Evolutionary conservation across 305 asterid species (phyloP).

Genomic region (Petunia hybrid): DNA sequence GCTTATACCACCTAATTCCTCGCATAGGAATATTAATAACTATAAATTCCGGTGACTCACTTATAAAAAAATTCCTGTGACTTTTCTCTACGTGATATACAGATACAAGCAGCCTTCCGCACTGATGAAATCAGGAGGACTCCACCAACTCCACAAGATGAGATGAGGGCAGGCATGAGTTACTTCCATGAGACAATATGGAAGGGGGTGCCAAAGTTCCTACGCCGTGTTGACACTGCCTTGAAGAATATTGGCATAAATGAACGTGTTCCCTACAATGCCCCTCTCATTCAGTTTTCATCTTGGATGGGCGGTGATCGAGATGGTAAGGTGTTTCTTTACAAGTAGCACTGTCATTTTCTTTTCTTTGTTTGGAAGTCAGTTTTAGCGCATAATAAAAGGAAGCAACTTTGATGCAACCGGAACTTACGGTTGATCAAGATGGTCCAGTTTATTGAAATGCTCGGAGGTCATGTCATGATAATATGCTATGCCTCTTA

Average conservation of each 20-base stretch:
- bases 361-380: neutral
- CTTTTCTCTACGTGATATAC: slow-evolving; percentile 30
- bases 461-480: neutral
- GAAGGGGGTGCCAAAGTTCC: slow-evolving; percentile 93
- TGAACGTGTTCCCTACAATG: slow-evolving; percentile 91
- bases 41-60: neutral
- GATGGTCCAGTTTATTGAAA: slow-evolving; percentile 22
- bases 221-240: slow-evolving; percentile 92
- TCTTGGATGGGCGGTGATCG: slow-evolving; percentile 99
- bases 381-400: neutral
- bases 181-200: slow-evolving; percentile 95
- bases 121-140: slow-evolving; percentile 93
- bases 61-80: neutral
- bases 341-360: neutral
- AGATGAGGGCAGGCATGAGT: slow-evolving; percentile 98
- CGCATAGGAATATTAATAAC: slow-evolving; percentile 3
- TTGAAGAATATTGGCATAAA: slow-evolving; percentile 89
- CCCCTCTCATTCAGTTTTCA: slow-evolving; percentile 89
- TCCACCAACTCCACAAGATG: slow-evolving; percentile 96
- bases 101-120: slow-evolving; percentile 98
- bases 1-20: neutral
- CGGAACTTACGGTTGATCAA: neutral
- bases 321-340: slow-evolving; percentile 58
- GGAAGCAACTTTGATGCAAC: neutral
- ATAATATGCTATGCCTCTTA: neutral